phyloP scores from a whole-genome alignment of 1,284 basidiomycete genomes.

The Marasmius fiardii region DNA sequence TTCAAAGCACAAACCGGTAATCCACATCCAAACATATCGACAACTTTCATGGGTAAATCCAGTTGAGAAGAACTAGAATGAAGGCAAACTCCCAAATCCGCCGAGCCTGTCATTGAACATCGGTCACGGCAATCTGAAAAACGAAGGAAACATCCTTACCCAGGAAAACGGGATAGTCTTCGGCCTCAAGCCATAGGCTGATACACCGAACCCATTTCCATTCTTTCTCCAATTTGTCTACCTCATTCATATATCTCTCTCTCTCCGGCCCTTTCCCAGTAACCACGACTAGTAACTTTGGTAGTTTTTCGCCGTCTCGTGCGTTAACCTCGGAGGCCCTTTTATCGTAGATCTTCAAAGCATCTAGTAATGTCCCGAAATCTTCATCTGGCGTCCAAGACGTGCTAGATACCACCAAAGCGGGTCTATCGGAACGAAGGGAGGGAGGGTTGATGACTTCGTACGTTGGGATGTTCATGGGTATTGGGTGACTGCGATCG shows the following conservation, averaged over 20 bases:
- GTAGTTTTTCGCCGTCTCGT: conserved; percentile 41
- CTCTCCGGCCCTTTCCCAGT: conserved; percentile 91
- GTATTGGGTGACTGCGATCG: conserved; percentile 7
- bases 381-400: conserved; percentile 99
- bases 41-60: conserved; percentile 99
- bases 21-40: conserved; percentile 98
- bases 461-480: conserved; percentile 27
- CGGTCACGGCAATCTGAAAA: background rate
- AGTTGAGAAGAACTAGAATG: conserved; percentile 89
- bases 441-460: conserved; percentile 36
- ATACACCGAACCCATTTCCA: conserved; percentile 86
- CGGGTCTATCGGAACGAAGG: conserved; percentile 71
- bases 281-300: conserved; percentile 79
- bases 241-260: conserved; percentile 67
- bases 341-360: conserved; percentile 67
- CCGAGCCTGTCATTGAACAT: conserved; percentile 57
- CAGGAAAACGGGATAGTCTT: conserved; percentile 83
- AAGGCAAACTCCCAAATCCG: conserved; percentile 89
- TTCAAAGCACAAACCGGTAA: conserved; percentile 90
- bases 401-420: conserved; percentile 88
- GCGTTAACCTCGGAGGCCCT: conserved; percentile 41
- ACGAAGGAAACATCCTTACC: conserved; percentile 44
- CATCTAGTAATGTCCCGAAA: conserved; percentile 79
- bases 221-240: conserved; percentile 51
- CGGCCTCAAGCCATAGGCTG: conserved; percentile 85